These are phyloP conservation scores for Paspalum vaginatum DNA, from an alignment of 176 grass and related monocot species.

Conservation along the genomic window DNA sequence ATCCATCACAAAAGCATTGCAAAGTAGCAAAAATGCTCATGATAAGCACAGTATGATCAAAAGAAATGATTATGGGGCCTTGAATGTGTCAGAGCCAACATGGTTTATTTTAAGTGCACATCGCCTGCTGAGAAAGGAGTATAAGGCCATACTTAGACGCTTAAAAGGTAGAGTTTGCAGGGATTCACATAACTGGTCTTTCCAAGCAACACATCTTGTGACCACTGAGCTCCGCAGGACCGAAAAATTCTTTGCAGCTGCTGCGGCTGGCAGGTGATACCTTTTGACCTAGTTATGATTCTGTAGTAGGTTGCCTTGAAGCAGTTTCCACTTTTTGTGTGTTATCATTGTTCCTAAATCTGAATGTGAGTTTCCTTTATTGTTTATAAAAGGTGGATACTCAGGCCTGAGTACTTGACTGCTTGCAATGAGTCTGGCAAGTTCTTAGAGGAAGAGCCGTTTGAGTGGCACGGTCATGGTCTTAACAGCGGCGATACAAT, in stretches of 20 bases:
- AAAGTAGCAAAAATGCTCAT: constrained; percentile 32
- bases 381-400: constrained; percentile 71
- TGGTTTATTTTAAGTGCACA: constrained; percentile 94
- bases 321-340: not conserved
- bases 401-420: constrained; percentile 83
- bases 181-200: constrained; percentile 91
- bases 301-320: constrained; percentile 14
- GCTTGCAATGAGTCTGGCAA: constrained; percentile 80
- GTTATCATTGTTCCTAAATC: not conserved
- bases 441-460: constrained; percentile 81
- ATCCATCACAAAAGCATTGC: constrained; percentile 32
- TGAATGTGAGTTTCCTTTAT: constrained; percentile 4
- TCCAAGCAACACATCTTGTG: constrained; percentile 92
- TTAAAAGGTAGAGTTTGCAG: constrained; percentile 81
- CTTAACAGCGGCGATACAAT: constrained; percentile 68
- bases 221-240: constrained; percentile 81
- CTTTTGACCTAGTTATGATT: constrained; percentile 5
- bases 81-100: constrained; percentile 42
- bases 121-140: constrained; percentile 78
- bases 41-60: constrained; percentile 8
- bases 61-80: constrained; percentile 36
- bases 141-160: constrained; percentile 56
- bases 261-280: constrained; percentile 81
- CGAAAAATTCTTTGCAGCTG: constrained; percentile 94
- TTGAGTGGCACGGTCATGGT: constrained; percentile 69